Evolutionary conservation across 2,329 filamentous ascomycete species (phyloP), one percentile per base, ranked within the genome.

Genomic region (Proliferodiscus dingleyae): DNA sequence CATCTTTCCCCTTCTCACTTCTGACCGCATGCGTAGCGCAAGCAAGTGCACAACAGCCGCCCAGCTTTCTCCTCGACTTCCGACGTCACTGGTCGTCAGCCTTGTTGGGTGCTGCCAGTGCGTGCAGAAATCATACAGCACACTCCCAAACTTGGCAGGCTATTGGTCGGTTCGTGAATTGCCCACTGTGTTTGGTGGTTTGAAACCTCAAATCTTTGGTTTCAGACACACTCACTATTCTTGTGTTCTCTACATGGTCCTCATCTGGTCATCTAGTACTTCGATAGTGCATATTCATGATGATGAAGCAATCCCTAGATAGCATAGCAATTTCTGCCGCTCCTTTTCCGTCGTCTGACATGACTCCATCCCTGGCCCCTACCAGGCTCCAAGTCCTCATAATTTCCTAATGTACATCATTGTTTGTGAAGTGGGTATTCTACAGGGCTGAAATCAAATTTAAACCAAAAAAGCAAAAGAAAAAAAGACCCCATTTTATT

Each of bases 11-110:
- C n/a, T 44, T 38, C 34, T 32, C 18, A 36, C 34, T 26, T 39
- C 43, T 45, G 26, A 45, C 36, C 28, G 43, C 36, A 28, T 39
- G 26, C 4, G 29, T 45, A 40, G 43, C 43, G 43, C 34, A 40
- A 18, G 43, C 34, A 40, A 18, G 24, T 26, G 24, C 24, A 26
- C 11, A 23, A 40, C 37, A 45, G 43, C 43, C 43, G 43, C 43
- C 24, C 43, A 34, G 37, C 38, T 36, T 30, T 37, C 33, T 34
- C 22, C 13, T 37, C 19, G 26, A 13, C 30, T 19, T 23, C 21
- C 37, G 23, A n/a, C 37, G 15, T 22, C 37, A 29, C 13, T 10
- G 24, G n/a, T 21, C 23, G 18, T n/a, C n/a, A 15, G 28, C 39
- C 29, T 15, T 13, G 13, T 32, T 32, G 15, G 29, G 8, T 7